Evolutionary conservation across 2,329 filamentous ascomycete genomes (phyloP), one percentile per base, ranked within the genome.

Genomic region (Ceratocystis ficicola): DNA sequence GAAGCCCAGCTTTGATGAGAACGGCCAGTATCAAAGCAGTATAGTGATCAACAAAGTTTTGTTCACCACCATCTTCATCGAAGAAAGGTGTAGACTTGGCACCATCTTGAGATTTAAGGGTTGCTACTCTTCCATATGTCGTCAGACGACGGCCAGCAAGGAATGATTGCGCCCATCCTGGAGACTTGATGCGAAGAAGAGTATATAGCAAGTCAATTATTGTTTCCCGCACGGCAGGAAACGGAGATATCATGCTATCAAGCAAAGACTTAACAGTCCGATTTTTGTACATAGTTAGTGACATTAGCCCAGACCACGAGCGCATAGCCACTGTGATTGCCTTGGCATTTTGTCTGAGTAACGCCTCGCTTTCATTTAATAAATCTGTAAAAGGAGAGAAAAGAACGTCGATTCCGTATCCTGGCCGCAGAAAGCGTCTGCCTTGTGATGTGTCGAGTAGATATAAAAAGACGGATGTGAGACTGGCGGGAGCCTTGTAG

Each of bases 331-430:
- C 86, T n/a, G 90, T 84, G 67, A 99, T 92, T n/a, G 95, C 90
- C 72, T 89, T 91, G 8, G 91, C 88, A 70, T 94, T 96, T 63
- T 92, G 89, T 73, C 92, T 94, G 63, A 97, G 73, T 4, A 85
- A 75, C 15, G 72, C 75, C 66, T 87, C 84, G 67, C 79, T 82
- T n/a, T 80, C 79, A 55, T 80, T 78, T 25, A 84, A 75, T 20
- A 90, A 87, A 73, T 97, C 94, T 0, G 94, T 99, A 72, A 99
- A 97, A 17, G 90, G 86, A 1, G 91, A 92, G 72, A 99, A 95
- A 36, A 92, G 82, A 48, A 90, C 85, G 73, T 96, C 93, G 59
- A 99, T 80, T 72, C 95, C 92, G 71, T 92, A 90, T 3, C 93
- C 92, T 25, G 90, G 89, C 68, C 88, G 85, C n/a, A 99, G 78